Evolutionary conservation across 306 rosid species (phyloP).

Genomic region (Inga laurina): DNA sequence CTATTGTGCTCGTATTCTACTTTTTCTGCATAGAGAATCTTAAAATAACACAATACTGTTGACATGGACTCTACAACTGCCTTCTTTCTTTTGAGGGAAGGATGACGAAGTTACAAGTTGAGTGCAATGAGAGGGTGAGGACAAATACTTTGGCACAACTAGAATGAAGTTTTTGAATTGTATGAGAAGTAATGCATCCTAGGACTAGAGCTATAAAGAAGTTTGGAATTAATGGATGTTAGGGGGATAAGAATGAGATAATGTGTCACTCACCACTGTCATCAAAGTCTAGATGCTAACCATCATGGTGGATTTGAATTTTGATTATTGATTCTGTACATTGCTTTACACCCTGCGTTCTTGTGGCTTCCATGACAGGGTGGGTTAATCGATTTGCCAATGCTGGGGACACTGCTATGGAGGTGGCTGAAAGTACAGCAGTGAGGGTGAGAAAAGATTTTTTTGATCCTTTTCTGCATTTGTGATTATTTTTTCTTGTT

Average conservation of each 20-base stretch:
- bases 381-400: constrained; percentile 99
- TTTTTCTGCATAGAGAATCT: background rate
- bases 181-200: constrained; percentile 4
- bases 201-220: background rate
- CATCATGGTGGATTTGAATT: background rate
- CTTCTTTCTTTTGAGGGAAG: background rate
- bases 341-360: constrained; percentile 26
- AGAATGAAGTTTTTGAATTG: background rate
- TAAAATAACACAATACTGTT: background rate
- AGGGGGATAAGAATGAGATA: constrained; percentile 19
- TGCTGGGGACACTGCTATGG: constrained; percentile 99
- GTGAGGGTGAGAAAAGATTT: constrained; percentile 58
- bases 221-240: background rate
- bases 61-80: constrained; percentile 11
- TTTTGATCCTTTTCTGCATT: background rate
- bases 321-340: constrained; percentile 25
- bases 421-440: constrained; percentile 96
- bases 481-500: background rate
- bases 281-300: constrained; percentile 4
- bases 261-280: background rate
- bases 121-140: background rate
- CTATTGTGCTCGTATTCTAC: background rate
- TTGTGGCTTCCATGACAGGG: constrained; percentile 56
- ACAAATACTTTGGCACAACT: background rate
- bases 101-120: background rate